These are phyloP conservation scores for Dactylella cylindrospora DNA, from an alignment of 2,329 filamentous ascomycete genomes.

Conservation along the genomic window DNA sequence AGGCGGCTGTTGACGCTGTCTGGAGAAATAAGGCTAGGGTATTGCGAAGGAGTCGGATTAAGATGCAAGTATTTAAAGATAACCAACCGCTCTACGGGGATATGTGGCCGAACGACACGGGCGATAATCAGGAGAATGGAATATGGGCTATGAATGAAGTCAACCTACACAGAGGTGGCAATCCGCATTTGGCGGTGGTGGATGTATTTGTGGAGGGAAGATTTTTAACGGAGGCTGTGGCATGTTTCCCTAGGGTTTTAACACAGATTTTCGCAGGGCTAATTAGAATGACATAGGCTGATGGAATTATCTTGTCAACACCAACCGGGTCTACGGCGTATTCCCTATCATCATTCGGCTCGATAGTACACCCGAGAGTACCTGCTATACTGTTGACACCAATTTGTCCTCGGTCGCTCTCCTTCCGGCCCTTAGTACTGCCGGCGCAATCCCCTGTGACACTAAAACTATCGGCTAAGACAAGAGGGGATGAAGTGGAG, in stretches of 20 bases:
- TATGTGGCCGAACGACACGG: constrained; percentile 29
- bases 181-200: constrained; percentile 87
- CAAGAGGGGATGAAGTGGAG: constrained; percentile 72
- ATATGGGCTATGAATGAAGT: constrained; percentile 83
- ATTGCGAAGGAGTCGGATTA: constrained; percentile 81
- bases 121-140: constrained; percentile 27
- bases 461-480: constrained; percentile 76
- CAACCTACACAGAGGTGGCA: constrained; percentile 83
- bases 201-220: constrained; percentile 86
- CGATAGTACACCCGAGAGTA: constrained; percentile 91
- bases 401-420: constrained; percentile 88
- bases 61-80: constrained; percentile 70
- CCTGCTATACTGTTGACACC: constrained; percentile 86
- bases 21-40: constrained; percentile 65
- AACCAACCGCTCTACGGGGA: constrained; percentile 49
- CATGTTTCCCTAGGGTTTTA: constrained; percentile 4
- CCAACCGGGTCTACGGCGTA: constrained; percentile 96
- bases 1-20: constrained; percentile 68
- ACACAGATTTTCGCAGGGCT: background rate
- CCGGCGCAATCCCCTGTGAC: constrained; percentile 83
- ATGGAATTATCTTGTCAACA: constrained; percentile 91
- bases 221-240: constrained; percentile 85
- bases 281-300: constrained; percentile 57
- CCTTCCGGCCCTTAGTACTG: constrained; percentile 86
- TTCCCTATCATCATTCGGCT: constrained; percentile 85